Base-by-base conservation (phyloP, 2,329 filamentous ascomycete genomes). In the Akanthomyces dipterigenus region DNA sequence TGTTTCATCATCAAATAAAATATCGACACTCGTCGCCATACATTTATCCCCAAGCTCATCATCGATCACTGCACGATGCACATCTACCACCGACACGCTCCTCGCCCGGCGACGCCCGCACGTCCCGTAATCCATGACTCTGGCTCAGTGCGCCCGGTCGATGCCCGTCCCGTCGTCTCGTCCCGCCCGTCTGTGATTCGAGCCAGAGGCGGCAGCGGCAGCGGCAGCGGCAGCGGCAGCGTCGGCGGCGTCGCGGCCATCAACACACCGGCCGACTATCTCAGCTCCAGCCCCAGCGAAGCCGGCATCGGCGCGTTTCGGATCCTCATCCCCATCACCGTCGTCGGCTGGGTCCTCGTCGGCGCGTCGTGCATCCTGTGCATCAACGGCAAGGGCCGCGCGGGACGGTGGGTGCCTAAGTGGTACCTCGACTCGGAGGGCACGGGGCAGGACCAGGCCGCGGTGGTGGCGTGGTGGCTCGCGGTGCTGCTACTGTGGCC, bases 401-500 rank as follows among this genome's bases (percentile, higher is more conserved):
- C 66, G 1, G 71, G 71, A 1, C 58, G 69, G 14, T 73, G 72
- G 70, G 64, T 73, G 28, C 72, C 72, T 0, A 67, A 71, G 57
- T 74, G 72, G 72, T 74, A 73, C 53, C 66, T 72, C 22, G 68
- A 72, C 45, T 67, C 69, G 1, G 42, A 57, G 2, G 66, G 67
- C 0, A 66, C 63, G 18, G 28, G 16, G 3, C 60, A 60, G 55
- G 66, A 71, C n/a, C 66, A 64, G 46, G 54, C 64, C 5, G 20
- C 61, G 7, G 66, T 74, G 46, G 63, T 55, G 11, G 55, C 45
- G 1, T 74, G 71, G 72, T 74, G 71, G 72, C 16, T 62, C 1
- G 65, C 60, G 2, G 65, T 73, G 1, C 24, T 74, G 24, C 43
- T 73, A 42, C 61, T 69, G n/a, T 74, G 72, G 62, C 86, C 86